Evolutionary conservation across 2,329 filamentous ascomycete species (phyloP).

Genomic region (Waltergamsia citrina): DNA sequence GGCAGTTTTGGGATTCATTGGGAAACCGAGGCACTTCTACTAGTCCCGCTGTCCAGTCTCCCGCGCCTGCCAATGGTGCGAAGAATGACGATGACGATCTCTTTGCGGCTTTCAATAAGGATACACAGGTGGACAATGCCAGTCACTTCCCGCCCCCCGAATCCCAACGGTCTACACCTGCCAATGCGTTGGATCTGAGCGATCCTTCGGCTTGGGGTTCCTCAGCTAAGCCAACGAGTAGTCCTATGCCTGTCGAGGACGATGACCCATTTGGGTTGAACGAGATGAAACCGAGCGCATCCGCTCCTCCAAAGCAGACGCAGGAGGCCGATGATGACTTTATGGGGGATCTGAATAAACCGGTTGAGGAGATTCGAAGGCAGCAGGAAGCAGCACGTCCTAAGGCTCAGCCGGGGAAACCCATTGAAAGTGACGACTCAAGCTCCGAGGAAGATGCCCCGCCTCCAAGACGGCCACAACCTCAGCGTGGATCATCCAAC

Average conservation of each 20-base stretch:
- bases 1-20: conserved; percentile 67
- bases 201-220: conserved; percentile 43
- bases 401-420: conserved; percentile 45
- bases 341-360: conserved; percentile 53
- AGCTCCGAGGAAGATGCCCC: conserved; percentile 34
- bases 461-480: conserved; percentile 10
- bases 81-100: conserved; percentile 48
- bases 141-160: conserved; percentile 52
- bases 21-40: conserved; percentile 41
- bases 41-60: conserved; percentile 16
- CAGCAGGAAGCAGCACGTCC: conserved; percentile 27
- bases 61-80: conserved; percentile 7
- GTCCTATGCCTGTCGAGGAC: conserved; percentile 51
- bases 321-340: conserved; percentile 53
- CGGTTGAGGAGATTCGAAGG: conserved; percentile 52
- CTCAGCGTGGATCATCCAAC: conserved; percentile 10
- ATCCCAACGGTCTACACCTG: conserved; percentile 34
- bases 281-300: conserved; percentile 39
- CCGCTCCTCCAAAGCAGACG: conserved; percentile 12
- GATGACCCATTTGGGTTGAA: conserved; percentile 84
- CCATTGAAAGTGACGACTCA: conserved; percentile 40
- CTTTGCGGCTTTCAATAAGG: conserved; percentile 57
- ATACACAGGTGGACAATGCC: conserved; percentile 57
- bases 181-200: conserved; percentile 38
- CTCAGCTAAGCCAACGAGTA: neutral